Base-by-base conservation (phyloP, 106 monocot genomes). In the Acanthochlamys bracteata region DNA sequence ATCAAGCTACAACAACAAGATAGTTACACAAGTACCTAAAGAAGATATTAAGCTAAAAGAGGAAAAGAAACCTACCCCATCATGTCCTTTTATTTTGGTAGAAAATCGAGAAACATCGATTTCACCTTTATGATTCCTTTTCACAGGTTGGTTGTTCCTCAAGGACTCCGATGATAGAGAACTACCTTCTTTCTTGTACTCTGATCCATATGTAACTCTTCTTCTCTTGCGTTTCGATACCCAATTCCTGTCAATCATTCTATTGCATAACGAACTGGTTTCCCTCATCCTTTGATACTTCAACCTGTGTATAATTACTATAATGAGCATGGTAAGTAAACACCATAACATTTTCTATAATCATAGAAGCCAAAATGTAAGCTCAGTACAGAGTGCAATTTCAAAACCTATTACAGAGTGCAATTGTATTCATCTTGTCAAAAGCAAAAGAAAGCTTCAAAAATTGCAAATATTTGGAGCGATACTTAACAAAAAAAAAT, bases 201-300 rank as follows among this genome's bases (percentile, higher is more conserved):
- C 75, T 26, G 73, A 45, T 59, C 66, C 61, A 59, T 57, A 70
- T 63, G 78, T 59, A 58, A 68, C 61, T 25, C 68, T 74, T 71
- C 80, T 88, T 63, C 92, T 72, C 72, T 93, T 93, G 60, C 88
- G 84, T 76, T 93, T 88, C 42, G 66, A 51, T 25, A 82, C 77
- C 92, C 92, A 88, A 66, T 82, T 88, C 57, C 77, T 73, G 55
- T 88, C 88, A 25, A 82, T 67, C 66, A 82, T 74, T 61, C 75
- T 80, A 41, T 82, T 75, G 25, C 73, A 71, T 25, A 71, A 61
- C 66, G 82, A 73, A 41, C 39, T 63, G 25, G 27, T 62, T 75
- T 87, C 82, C 69, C 45, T 82, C 84, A 88, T 88, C 23, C 58
- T 80, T 45, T 20, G 41, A 55, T 57, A 42, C 54, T 70, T 41